phyloP scores from a whole-genome alignment of 768 basidiomycete genomes.

The Tricholoma hemisulphureum region DNA sequence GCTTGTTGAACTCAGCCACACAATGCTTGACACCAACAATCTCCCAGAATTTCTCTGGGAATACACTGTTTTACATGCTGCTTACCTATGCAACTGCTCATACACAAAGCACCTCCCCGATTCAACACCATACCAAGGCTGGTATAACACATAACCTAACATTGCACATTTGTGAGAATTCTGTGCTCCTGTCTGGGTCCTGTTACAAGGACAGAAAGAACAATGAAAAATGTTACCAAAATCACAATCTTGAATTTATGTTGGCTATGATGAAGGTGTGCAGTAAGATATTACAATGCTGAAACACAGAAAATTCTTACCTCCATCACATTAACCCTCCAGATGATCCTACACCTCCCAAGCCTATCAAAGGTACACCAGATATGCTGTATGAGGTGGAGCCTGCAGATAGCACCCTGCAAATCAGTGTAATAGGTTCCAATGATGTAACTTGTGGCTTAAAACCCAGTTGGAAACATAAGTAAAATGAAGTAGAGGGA shows the following conservation, averaged over 20 bases:
- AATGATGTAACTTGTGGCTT: background rate
- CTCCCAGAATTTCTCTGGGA: background rate
- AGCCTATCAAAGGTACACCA: background rate
- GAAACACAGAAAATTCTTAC: conserved; percentile 1
- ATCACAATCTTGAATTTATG: background rate
- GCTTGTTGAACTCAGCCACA: background rate
- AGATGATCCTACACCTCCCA: background rate
- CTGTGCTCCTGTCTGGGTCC: conserved; percentile 19
- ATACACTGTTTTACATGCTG: background rate
- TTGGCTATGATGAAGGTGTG: background rate
- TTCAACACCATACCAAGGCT: conserved; percentile 17
- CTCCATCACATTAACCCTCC: background rate
- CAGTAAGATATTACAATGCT: background rate
- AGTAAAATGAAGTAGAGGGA: background rate
- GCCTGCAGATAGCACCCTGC: background rate
- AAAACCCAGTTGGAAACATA: too few relatives aligned
- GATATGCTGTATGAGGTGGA: background rate
- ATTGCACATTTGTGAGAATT: conserved; percentile 6
- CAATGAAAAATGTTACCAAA: conserved; percentile 1
- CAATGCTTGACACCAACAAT: conserved; percentile 9
- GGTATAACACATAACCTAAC: conserved; percentile 19
- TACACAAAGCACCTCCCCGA: background rate
- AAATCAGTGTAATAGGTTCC: background rate
- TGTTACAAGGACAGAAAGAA: conserved; percentile 8
- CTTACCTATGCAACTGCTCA: background rate